Conservation (phyloP, 192 early-diverging fungal genomes). For the Podila epigama region DNA sequence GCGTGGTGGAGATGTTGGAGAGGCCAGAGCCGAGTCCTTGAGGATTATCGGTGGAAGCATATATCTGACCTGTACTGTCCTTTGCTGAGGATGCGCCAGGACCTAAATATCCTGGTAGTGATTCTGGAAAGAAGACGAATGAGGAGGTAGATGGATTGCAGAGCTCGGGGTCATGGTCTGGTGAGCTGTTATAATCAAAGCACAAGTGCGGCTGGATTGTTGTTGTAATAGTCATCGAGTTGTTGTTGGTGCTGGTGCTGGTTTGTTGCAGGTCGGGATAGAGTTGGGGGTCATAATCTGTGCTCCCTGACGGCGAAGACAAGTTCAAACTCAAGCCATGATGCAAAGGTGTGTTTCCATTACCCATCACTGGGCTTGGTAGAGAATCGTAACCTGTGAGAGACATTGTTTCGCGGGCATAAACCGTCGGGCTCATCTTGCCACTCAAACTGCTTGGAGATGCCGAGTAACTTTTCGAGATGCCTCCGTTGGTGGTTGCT, state of each 20-base stretch:
- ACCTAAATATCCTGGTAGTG: background rate
- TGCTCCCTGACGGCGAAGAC: background rate
- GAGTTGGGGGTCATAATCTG: background rate
- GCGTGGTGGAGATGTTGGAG: background rate
- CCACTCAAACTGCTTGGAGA: background rate
- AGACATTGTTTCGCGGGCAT: background rate
- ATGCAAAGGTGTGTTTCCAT: no score
- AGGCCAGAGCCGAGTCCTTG: background rate
- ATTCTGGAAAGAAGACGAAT: slow-evolving; percentile 7
- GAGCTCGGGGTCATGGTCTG: slow-evolving; percentile 29
- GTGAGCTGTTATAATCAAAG: slow-evolving; percentile 35
- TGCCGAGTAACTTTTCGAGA: slow-evolving; percentile 13
- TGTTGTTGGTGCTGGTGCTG: no score
- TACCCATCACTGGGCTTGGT: background rate
- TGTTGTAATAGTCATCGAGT: no score
- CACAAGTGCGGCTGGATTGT: slow-evolving; percentile 19
- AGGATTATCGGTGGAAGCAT: background rate
- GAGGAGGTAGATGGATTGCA: slow-evolving; percentile 18
- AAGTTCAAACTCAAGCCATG: background rate
- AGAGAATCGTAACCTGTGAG: background rate
- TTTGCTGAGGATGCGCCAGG: no score
- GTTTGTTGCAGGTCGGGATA: background rate
- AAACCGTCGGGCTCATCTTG: background rate
- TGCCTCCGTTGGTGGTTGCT: background rate
- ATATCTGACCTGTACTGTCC: background rate